These are phyloP conservation scores for Xerocomus minutiporus DNA, from an alignment of 1,284 basidiomycete genomes.

Conservation along the genomic window DNA sequence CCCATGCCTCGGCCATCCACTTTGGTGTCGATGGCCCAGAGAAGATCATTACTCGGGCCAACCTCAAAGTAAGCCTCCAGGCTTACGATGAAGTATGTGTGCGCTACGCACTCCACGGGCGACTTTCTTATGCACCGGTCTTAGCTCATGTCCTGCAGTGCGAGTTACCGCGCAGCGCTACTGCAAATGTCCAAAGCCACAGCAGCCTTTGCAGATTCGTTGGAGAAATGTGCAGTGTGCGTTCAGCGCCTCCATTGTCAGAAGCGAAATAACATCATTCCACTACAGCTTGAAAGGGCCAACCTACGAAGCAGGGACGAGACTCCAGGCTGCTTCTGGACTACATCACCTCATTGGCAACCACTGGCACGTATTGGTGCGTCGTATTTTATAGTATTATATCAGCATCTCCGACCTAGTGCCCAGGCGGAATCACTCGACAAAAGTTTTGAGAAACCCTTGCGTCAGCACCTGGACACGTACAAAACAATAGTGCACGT, in stretches of 20 bases:
- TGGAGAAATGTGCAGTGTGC: constrained; percentile 79
- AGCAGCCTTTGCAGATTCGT: constrained; percentile 80
- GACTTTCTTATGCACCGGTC: constrained; percentile 19
- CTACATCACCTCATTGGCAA: constrained; percentile 90
- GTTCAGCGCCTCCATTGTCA: constrained; percentile 24
- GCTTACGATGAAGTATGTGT: constrained; percentile 73
- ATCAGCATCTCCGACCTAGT: constrained; percentile 4
- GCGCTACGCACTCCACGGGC: not conserved
- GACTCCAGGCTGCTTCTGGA: constrained; percentile 81
- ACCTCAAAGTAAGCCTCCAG: constrained; percentile 73
- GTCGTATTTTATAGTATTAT: constrained; percentile 24
- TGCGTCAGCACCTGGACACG: constrained; percentile 78
- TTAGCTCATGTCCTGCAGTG: constrained; percentile 75
- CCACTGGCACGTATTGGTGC: constrained; percentile 85
- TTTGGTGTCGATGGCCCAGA: constrained; percentile 67
- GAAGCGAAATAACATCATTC: constrained; percentile 3
- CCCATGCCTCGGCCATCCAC: constrained; percentile 69
- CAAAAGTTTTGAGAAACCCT: constrained; percentile 85
- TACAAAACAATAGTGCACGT: constrained; percentile 75
- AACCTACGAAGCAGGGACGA: constrained; percentile 70
- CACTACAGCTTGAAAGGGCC: constrained; percentile 67
- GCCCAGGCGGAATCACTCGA: constrained; percentile 78
- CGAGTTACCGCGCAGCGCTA: constrained; percentile 81
- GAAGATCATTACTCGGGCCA: constrained; percentile 78
- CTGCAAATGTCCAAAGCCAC: constrained; percentile 82